Conservation (phyloP, 2,329 filamentous ascomycete genomes). For the Neonectria punicea region DNA sequence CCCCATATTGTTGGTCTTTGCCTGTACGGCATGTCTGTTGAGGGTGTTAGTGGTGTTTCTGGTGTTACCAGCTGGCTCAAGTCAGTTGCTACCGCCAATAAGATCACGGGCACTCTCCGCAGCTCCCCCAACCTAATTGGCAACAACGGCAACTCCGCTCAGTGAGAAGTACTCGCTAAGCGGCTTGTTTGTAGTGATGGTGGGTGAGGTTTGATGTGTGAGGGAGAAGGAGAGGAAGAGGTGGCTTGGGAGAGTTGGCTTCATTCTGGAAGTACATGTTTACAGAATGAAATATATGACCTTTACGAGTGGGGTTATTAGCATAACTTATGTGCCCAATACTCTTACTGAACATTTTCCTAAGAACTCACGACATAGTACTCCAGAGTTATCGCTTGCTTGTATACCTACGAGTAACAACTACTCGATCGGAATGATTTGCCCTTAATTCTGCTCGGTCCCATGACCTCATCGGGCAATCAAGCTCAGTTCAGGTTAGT, state of each 20-base stretch:
- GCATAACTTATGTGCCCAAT: no score
- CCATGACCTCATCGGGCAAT: background rate
- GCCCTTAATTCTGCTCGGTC: background rate
- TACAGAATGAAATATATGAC: background rate
- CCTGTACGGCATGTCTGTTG: conserved; percentile 57
- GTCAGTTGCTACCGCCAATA: conserved; percentile 53
- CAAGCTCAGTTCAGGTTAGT: background rate
- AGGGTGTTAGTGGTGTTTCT: conserved; percentile 47
- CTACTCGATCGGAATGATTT: background rate
- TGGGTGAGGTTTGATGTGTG: background rate
- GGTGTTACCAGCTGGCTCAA: conserved; percentile 56
- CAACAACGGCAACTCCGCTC: conserved; percentile 58
- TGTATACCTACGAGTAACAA: no score
- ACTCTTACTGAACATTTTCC: background rate
- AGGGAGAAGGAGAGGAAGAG: background rate
- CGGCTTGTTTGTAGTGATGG: background rate
- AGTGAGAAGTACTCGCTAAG: conserved; percentile 31
- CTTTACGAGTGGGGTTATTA: background rate
- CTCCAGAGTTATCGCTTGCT: background rate
- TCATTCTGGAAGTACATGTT: background rate
- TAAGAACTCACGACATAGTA: background rate
- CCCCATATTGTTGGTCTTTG: conserved; percentile 70
- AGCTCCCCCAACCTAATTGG: conserved; percentile 59
- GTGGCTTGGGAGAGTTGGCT: background rate
- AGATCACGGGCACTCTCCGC: conserved; percentile 51